Base-by-base conservation (phyloP, 2,329 filamentous ascomycete species). In the Talaromyces sp. region DNA sequence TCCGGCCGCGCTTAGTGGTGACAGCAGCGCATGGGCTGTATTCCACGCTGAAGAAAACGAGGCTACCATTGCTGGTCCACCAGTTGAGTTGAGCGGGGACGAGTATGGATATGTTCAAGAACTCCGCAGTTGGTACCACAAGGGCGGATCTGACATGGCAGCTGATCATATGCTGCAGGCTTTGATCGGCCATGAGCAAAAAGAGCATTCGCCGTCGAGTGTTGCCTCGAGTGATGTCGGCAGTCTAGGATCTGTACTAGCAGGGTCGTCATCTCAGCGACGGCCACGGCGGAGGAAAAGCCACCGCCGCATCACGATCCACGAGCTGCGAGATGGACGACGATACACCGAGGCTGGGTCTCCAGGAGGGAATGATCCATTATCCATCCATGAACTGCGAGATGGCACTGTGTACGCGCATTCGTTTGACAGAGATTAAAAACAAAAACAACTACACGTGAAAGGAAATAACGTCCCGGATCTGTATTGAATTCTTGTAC, bases 11-110 rank as follows among this genome's bases (percentile, higher is more conserved):
- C 65, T 78, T 56, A 81, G 77, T 65, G 70, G 68, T 2, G 71
- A 76, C 12, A 71, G 71, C 16, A 81, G 79, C 61, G 73, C 79
- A 10, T 82, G 80, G 80, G 79, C 75, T 9, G 77, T 82, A 4
- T 81, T 81, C 65, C 64, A 68, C 42, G 65, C 65, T 44, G 65
- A 66, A 10, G 47, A 61, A n/a, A 67, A 69, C 10, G 67, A 73
- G 27, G 67, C 70, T 10, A 67, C 71, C 54, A 66, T 76, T 5
- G 69, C 70, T 52, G 77, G 74, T 0, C 74, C 75, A 5, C 77
- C 76, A 4, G 71, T 79, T 28, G 77, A 80, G 64, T 76, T 73
- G 59, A 71, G 69, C 42, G 61, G 65, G 1, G 72, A 76, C 56
- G 80, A 82, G 65, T 64, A 61, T 50, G 67, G 63, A 7, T 75